Base-by-base conservation (phyloP, 2,329 filamentous ascomycete species). In the Didymella glomerata region DNA sequence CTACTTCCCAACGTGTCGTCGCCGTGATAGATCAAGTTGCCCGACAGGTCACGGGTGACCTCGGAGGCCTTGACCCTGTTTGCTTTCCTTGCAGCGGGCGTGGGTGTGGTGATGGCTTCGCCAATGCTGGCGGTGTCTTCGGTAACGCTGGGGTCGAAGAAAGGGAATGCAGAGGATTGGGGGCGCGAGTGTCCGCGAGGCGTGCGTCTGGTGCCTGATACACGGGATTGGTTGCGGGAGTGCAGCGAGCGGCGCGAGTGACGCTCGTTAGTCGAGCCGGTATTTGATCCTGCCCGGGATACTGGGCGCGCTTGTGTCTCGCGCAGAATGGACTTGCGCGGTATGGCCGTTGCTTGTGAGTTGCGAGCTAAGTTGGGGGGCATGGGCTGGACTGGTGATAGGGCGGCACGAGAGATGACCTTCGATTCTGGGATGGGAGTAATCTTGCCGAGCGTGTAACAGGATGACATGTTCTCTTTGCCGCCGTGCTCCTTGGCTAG, bases 111-210 rank as follows among this genome's bases (percentile, higher is more conserved):
- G 48, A 54, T 54, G 28, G 56, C 57, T 30, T 51, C 55, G 34
- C 47, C 50, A 40, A 55, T 62, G 46, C 57, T 62, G 20, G 51
- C 24, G 27, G 48, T 53, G 34, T 48, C 45, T 34, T 57, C 59
- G 27, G 65, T 28, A 34, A 53, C 46, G 13, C 52, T 41, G n/a
- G 66, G 24, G 38, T 70, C 69, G 51, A 73, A 70, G 61, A 61
- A 64, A 3, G 72, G 72, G 53, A 69, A 74, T 13, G 70, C 68
- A 13, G 69, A 69, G 13, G 68, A 73, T 54, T 76, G 72, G 4
- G 66, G 61, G 56, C 68, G 70, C 1, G 69, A 71, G 41, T 59
- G 68, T 10, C 60, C 60, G 32, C 65, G 62, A 1, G 49, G 48
- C 40, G 65, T 65, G 36, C 69, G 70, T 32, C 40, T 42, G 16